Base-by-base conservation (phyloP, 108 stramenopile species). In the Fistulifera pelliculosa region DNA sequence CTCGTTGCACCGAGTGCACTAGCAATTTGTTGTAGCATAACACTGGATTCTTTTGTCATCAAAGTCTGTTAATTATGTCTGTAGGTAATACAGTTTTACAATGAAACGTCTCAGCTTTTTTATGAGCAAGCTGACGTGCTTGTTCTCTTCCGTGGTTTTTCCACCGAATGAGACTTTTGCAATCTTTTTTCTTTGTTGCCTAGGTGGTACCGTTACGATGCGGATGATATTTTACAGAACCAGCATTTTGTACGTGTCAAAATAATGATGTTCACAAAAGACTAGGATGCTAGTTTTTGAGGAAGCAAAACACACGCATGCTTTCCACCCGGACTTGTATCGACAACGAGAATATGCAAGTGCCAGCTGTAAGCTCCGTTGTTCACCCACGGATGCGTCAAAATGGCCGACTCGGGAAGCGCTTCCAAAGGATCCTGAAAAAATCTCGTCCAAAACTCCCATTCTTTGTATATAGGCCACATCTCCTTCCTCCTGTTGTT, bases 231-330 rank as follows among this genome's bases (percentile, higher is more conserved):
- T 35, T 35, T 35, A 6, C 31, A 35, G 6, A 35, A 35, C 6
- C 31, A 35, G 3, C 31, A 35, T 8, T 35, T 3, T 35, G 31
- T 35, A 6, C 31, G 31, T 8, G 31, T 6, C 31, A 6, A 35
- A 35, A 35, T 8, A 35, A 35, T 35, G n/a, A n/a, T n/a, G n/a
- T n/a, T n/a, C n/a, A n/a, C 31, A 8, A 8, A 35, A 8, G 8
- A 8, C 31, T 35, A 35, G 31, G 31, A 35, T 35, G 6, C 3
- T 35, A 3, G 31, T 35, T 35, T 35, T 35, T 35, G 70, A 45
- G 84, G 85, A 11, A 83, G 43, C 52, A 87, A 47, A 0, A 80
- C 74, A 66, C 81, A 82, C 11, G 85, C 85, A 54, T 87, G 85
- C 52, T 83, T 87, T 41, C 80, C 74, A 38, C 43, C 38, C 3